Conservation (phyloP, 1,284 basidiomycete genomes). For the Xanthoconium separans region DNA sequence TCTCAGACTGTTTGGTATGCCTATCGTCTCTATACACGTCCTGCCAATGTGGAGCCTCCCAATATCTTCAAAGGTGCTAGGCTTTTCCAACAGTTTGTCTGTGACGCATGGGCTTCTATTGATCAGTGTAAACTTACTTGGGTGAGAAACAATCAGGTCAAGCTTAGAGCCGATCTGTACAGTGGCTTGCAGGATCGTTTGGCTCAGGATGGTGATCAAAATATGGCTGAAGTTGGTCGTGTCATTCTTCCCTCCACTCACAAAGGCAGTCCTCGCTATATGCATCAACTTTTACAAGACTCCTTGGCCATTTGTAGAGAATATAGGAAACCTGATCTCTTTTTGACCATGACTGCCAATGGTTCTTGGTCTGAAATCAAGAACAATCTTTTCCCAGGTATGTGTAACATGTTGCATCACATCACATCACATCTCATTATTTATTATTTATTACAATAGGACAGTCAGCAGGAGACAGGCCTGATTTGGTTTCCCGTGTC, state of each 20-base stretch:
- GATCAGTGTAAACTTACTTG: conserved; percentile 33
- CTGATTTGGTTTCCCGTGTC: neutral
- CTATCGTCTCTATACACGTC: conserved; percentile 7
- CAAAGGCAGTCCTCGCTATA: neutral
- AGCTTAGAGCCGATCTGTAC: conserved; percentile 35
- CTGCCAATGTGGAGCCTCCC: neutral
- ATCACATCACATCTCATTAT: no score
- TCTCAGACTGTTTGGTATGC: conserved; percentile 18
- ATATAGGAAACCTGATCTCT: neutral
- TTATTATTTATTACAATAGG: no score
- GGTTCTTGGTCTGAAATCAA: neutral
- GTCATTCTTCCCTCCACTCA: conserved; percentile 2
- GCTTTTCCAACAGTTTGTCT: conserved; percentile 43
- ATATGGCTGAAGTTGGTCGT: conserved; percentile 1
- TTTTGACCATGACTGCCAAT: neutral
- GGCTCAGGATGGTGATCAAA: neutral
- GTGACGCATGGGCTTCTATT: conserved; percentile 37
- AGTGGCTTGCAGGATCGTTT: neutral
- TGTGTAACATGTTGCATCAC: no score
- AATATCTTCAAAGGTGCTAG: conserved; percentile 38
- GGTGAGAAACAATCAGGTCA: conserved; percentile 35
- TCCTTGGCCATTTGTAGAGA: neutral
- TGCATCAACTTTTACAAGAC: neutral
- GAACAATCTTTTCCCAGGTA: neutral
- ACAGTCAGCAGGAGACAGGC: neutral